A percentile compares a stretch with the other conserved stretches of the same genome.
Conservation (phyloP, 345 rosid genomes). For the Melaleuca alternifolia region DNA sequence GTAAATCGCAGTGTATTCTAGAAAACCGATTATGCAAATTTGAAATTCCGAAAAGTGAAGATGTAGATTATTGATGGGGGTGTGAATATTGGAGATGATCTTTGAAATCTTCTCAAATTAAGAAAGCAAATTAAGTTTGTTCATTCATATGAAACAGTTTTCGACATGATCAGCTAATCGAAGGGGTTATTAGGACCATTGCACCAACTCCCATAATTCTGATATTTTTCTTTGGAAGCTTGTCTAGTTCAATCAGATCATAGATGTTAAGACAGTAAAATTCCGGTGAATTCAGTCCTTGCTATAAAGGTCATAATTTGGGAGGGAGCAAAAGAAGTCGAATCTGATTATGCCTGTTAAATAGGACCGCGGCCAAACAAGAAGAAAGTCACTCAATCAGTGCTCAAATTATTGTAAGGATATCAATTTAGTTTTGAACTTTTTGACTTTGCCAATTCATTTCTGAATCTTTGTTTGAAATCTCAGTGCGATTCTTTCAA, state of each 20-base stretch:
- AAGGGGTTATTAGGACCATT: neutral
- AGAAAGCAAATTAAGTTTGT: neutral
- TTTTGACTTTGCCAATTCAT: accelerated
- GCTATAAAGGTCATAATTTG: neutral
- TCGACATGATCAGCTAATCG: neutral
- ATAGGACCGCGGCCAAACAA: neutral
- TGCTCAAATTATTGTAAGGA: neutral
- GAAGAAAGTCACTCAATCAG: neutral
- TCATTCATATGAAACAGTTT: neutral
- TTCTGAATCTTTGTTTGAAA: accelerated
- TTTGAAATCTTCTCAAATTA: neutral
- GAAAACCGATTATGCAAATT: neutral
- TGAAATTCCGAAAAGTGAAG: neutral
- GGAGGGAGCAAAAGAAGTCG: neutral
- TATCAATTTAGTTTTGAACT: neutral
- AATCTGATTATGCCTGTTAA: neutral
- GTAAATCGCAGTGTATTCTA: neutral
- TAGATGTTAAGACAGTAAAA: neutral
- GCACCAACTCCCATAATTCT: neutral
- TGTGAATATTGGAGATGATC: neutral
- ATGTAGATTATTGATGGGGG: neutral
- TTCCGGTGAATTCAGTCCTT: neutral
- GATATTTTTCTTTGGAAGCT: neutral
- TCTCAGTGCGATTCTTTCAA: neutral
- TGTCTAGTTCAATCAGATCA: neutral